Evolutionary conservation across 208 protist species (phyloP), one percentile per base, ranked within the genome.

Genomic region (Naegleria lovaniensis): DNA sequence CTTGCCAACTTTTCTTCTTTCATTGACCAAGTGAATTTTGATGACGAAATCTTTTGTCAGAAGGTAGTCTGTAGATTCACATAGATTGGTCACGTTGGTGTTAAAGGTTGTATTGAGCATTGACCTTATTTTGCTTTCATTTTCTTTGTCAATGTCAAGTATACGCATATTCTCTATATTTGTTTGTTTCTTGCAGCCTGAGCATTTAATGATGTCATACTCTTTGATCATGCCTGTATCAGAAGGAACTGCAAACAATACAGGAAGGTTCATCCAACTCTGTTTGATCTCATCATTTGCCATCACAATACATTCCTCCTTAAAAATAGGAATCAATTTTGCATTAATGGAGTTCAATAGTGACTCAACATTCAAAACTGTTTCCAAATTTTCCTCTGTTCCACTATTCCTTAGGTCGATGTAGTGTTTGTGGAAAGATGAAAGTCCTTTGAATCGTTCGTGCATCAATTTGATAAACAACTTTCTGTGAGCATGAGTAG

Each of bases 51-150:
- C 90, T 11, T 36, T 40, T 0, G 90, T 91, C 5, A 91, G 83
- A 5, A 43, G 19, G 55, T 90, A 91, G 11, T 48, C 29, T 13
- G 33, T 33, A 11, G 51, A 43, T 52, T 87, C 59, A 58, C 25
- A 88, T 15, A 88, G 22, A 84, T 94, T 93, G 33, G 93, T 84
- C 13, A 94, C n/a, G 33, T 33, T 51, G 5, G 48, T 6, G 7
- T 38, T 25, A 16, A 86, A 38, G 0, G 40, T 16, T 13, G 39
- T 29, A 51, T 11, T 51, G 39, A 86, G 7, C 22, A 15, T 38
- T 13, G 83, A 41, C 7, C 83, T 7, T 40, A 86, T 33, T 48
- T 51, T 7, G 22, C 9, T 40, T n/a, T 51, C 16, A 19, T 25
- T 79, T 5, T 33, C 25, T 9, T 19, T 29, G 1, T 86, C 48